A percentile compares a stretch with the other conserved stretches of the same genome.
Conservation (phyloP, 2,329 filamentous ascomycete species). For the Epichloe sibirici region DNA sequence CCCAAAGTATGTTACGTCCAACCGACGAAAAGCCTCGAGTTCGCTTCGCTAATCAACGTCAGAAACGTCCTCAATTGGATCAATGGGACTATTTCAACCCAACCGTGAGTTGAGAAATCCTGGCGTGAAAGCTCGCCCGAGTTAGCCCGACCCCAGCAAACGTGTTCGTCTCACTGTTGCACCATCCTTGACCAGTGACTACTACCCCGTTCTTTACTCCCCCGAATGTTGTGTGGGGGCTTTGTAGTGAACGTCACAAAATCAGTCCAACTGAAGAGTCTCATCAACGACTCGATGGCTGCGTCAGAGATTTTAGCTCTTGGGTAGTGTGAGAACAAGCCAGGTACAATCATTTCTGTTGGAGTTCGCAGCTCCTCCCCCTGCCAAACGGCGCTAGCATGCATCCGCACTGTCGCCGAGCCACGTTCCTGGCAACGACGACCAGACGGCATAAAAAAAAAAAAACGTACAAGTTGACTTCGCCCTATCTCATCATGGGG, state of each 20-base stretch:
- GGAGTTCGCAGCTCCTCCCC: neutral
- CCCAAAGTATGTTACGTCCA: neutral
- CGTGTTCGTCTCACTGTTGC: neutral
- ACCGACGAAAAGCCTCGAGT: neutral
- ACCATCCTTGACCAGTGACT: neutral
- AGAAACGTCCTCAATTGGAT: neutral
- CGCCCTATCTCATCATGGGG: neutral
- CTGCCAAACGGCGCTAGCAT: neutral
- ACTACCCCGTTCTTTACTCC: neutral
- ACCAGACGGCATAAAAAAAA: too few relatives aligned
- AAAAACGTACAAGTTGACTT: neutral
- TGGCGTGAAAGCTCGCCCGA: neutral
- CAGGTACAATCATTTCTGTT: neutral
- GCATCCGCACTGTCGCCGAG: neutral
- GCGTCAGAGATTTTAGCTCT: too few relatives aligned
- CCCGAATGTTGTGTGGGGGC: neutral
- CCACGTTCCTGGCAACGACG: neutral
- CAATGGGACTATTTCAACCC: neutral
- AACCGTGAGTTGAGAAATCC: neutral
- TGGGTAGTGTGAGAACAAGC: too few relatives aligned
- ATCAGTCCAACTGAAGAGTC: neutral
- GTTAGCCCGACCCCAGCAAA: neutral
- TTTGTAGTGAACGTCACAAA: neutral
- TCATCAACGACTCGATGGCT: neutral
- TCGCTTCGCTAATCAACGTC: neutral